These are phyloP conservation scores for Wickerhamiella dianesei DNA, from an alignment of 805 yeast genomes.

Conservation along the genomic window DNA sequence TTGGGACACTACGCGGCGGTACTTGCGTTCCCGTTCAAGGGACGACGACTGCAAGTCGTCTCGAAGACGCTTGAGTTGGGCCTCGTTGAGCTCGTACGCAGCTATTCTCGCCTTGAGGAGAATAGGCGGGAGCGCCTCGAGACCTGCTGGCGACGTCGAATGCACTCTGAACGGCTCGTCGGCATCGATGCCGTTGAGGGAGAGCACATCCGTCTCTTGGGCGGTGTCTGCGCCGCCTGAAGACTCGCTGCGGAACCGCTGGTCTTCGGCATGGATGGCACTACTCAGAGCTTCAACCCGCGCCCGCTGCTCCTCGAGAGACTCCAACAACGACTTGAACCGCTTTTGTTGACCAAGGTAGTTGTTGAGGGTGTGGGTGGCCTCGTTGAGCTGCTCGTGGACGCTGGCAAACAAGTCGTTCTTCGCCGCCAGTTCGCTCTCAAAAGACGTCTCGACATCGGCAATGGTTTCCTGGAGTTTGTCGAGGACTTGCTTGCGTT, in stretches of 20 bases:
- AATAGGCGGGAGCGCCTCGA: conserved; percentile 16
- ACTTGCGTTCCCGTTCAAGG: conserved; percentile 53
- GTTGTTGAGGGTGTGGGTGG: conserved; percentile 30
- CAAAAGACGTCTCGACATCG: conserved; percentile 45
- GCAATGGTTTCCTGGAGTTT: conserved; percentile 39
- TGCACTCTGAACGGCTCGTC: conserved; percentile 77
- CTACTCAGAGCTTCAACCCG: conserved; percentile 36
- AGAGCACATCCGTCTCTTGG: not conserved
- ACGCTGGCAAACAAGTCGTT: conserved; percentile 38
- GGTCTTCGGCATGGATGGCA: conserved; percentile 52
- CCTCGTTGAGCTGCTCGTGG: conserved; percentile 44
- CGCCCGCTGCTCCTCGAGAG: not conserved
- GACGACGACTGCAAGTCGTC: conserved; percentile 40
- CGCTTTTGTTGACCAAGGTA: conserved; percentile 3
- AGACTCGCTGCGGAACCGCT: conserved; percentile 31
- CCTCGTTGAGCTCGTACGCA: conserved; percentile 66
- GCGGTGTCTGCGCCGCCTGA: conserved; percentile 20
- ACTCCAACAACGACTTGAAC: not conserved
- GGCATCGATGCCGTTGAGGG: conserved; percentile 30
- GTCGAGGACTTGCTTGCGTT: conserved; percentile 34
- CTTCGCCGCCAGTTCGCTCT: conserved; percentile 41
- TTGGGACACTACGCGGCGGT: conserved; percentile 73
- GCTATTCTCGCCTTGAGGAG: conserved; percentile 52
- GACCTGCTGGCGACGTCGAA: conserved; percentile 1
- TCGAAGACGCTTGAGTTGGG: conserved; percentile 39